Evolutionary conservation across 2,329 filamentous ascomycete species (phyloP).

Genomic region (Fusarium sp.): DNA sequence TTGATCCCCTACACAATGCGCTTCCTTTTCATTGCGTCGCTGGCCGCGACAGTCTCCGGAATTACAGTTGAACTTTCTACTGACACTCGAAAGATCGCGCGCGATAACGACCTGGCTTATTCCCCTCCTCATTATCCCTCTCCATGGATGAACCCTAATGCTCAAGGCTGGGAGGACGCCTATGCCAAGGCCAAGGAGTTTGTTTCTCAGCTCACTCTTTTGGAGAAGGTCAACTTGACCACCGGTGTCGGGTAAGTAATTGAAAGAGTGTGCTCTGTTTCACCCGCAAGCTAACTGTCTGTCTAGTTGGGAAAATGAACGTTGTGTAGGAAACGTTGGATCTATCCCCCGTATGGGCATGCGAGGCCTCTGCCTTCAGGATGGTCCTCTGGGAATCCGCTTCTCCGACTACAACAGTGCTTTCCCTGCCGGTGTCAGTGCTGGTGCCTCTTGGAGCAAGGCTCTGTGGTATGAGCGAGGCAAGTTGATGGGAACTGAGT

Average conservation of each 20-base stretch:
- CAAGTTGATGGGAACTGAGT: constrained; percentile 66
- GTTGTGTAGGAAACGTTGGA: constrained; percentile 82
- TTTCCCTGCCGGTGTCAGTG: constrained; percentile 81
- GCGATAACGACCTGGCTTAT: constrained; percentile 46
- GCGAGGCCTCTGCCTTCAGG: constrained; percentile 84
- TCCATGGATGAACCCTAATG: constrained; percentile 83
- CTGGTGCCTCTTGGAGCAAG: constrained; percentile 86
- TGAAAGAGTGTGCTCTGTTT: background rate
- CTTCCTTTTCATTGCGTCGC: constrained; percentile 4
- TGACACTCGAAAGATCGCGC: constrained; percentile 41
- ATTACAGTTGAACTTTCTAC: constrained; percentile 26
- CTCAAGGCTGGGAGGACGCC: constrained; percentile 78
- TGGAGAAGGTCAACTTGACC: constrained; percentile 94
- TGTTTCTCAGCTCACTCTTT: constrained; percentile 82
- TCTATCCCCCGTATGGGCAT: constrained; percentile 76
- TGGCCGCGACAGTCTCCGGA: background rate
- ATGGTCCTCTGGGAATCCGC: constrained; percentile 84
- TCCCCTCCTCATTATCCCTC: constrained; percentile 81
- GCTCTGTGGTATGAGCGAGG: constrained; percentile 68
- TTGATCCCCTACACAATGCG: constrained; percentile 17
- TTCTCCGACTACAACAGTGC: constrained; percentile 82
- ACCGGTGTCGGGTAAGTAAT: constrained; percentile 81
- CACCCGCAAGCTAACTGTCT: background rate
- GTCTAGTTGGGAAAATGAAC: constrained; percentile 63
- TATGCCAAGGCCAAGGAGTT: constrained; percentile 81